These are phyloP conservation scores for Myxozyma vanderwaltii DNA, from an alignment of 805 yeast species.

Conservation along the genomic window DNA sequence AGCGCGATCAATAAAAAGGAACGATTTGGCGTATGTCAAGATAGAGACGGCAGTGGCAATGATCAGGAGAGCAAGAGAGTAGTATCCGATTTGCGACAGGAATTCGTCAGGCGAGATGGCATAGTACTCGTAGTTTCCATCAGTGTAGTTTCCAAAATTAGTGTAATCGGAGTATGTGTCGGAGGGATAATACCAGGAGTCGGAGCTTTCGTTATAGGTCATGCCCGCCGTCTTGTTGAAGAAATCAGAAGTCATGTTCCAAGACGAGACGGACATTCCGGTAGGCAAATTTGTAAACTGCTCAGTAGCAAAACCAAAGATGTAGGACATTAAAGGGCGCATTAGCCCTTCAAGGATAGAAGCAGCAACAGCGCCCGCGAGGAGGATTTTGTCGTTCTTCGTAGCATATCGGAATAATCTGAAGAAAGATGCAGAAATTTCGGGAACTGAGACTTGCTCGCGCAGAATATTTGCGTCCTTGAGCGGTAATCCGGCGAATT, in stretches of 20 bases:
- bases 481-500: constrained; percentile 38
- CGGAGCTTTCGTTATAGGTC: constrained; percentile 15
- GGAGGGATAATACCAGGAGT: constrained; percentile 5
- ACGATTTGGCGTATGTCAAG: constrained; percentile 42
- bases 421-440: constrained; percentile 37
- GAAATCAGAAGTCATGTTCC: constrained; percentile 6
- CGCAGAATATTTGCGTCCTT: constrained; percentile 43
- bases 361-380: constrained; percentile 40
- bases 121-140: constrained; percentile 8
- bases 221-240: constrained; percentile 12
- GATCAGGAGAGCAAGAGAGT: constrained; percentile 45
- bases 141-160: constrained; percentile 8
- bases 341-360: constrained; percentile 47
- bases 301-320: constrained; percentile 47
- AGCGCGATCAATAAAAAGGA: constrained; percentile 45
- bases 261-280: background rate
- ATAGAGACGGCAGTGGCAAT: constrained; percentile 43
- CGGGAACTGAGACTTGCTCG: constrained; percentile 39
- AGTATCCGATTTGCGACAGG: constrained; percentile 20
- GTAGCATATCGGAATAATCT: constrained; percentile 43
- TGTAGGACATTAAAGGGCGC: constrained; percentile 44
- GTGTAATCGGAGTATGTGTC: constrained; percentile 6
- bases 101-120: constrained; percentile 9
- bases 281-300: constrained; percentile 38
- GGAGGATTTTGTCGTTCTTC: constrained; percentile 37